phyloP scores from a whole-genome alignment of 2,329 filamentous ascomycete species.

The Didymosphaeria variabile region DNA sequence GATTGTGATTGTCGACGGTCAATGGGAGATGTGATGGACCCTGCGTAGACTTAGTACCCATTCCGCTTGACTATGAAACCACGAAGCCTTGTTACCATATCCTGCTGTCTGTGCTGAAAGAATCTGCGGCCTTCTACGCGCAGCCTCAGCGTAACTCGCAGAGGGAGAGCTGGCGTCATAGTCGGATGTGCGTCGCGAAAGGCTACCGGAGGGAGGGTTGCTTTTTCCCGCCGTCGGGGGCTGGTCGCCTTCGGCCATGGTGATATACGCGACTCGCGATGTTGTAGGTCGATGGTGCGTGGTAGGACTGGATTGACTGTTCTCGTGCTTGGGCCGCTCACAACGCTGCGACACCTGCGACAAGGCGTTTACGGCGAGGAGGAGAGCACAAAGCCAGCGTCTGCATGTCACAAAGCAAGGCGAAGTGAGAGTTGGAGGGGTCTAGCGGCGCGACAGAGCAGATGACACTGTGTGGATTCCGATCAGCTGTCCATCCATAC shows the following conservation, averaged over 20 bases:
- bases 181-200: constrained; percentile 39
- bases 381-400: constrained; percentile 18
- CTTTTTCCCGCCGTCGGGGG: constrained; percentile 35
- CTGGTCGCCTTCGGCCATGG: constrained; percentile 44
- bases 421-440: constrained; percentile 19
- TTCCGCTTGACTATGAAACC: not conserved
- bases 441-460: constrained; percentile 27
- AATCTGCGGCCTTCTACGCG: constrained; percentile 42
- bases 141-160: constrained; percentile 32
- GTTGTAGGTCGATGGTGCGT: not conserved
- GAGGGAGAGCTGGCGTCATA: constrained; percentile 35
- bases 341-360: constrained; percentile 17
- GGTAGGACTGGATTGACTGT: not conserved
- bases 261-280: constrained; percentile 16
- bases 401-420: constrained; percentile 22
- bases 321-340: constrained; percentile 12
- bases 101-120: constrained; percentile 38
- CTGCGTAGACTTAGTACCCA: constrained; percentile 24
- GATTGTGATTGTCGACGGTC: constrained; percentile 38
- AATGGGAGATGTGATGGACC: constrained; percentile 47
- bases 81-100: constrained; percentile 40
- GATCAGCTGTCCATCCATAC: constrained; percentile 21
- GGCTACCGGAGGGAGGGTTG: constrained; percentile 30
- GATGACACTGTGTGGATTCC: constrained; percentile 30
- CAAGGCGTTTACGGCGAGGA: constrained; percentile 19